A percentile compares a stretch with the other conserved stretches of the same genome.
Evolutionary conservation across 2,329 filamentous ascomycete species (phyloP).

Genomic region (Aureobasidium uvarum): DNA sequence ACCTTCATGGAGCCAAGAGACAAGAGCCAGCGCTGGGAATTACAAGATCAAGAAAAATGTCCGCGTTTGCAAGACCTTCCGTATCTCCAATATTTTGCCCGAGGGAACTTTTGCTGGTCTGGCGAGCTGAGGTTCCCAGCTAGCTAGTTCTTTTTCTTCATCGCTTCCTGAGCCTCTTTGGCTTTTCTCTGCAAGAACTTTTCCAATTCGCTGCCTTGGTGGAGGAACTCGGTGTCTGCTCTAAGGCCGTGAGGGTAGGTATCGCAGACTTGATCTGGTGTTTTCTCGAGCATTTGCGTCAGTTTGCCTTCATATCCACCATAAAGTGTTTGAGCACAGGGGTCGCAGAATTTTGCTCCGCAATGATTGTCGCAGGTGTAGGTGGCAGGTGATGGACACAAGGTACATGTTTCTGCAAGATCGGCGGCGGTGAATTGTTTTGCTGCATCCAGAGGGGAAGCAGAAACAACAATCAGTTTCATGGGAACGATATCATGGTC

Average conservation of each 20-base stretch:
- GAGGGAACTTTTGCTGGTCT: no score
- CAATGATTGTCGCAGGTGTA: constrained; percentile 40
- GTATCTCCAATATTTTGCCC: no score
- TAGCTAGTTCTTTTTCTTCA: no score
- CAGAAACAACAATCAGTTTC: not conserved
- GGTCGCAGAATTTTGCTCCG: constrained; percentile 38
- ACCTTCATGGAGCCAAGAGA: no score
- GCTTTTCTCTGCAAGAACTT: constrained; percentile 33
- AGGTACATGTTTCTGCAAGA: constrained; percentile 39
- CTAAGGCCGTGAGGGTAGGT: constrained; percentile 34
- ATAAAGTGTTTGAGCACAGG: constrained; percentile 33
- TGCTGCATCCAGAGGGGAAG: not conserved
- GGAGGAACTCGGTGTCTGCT: constrained; percentile 40
- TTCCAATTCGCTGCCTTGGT: constrained; percentile 36
- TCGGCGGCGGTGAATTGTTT: not conserved
- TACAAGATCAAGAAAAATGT: no score
- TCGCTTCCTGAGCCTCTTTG: not conserved
- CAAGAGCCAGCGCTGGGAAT: no score
- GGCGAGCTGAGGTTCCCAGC: no score
- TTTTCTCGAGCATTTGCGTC: constrained; percentile 31
- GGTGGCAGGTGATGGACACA: constrained; percentile 44
- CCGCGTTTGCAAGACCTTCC: no score
- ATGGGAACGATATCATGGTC: constrained; percentile 31
- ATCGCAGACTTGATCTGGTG: constrained; percentile 28
- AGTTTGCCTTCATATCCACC: constrained; percentile 32